phyloP scores from a whole-genome alignment of 495 filamentous ascomycete species.

The Neurospora sp. region DNA sequence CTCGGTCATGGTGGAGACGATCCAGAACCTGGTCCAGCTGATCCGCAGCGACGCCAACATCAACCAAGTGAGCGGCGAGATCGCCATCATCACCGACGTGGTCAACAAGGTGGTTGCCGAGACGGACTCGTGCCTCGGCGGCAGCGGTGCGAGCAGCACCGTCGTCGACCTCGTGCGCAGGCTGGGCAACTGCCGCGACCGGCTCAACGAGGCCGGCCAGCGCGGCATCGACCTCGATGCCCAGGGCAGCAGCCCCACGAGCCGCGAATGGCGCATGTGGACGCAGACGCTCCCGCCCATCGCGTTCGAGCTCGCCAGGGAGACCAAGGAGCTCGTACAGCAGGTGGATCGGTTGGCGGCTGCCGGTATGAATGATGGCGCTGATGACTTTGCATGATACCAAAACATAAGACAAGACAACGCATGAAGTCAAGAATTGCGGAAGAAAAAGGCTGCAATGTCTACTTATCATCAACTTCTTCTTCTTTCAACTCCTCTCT shows the following conservation, averaged over 20 bases:
- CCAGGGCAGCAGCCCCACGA: slow-evolving; percentile 32
- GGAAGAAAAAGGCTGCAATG: background rate
- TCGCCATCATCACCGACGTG: slow-evolving; percentile 58
- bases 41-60: slow-evolving; percentile 64
- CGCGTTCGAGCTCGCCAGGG: slow-evolving; percentile 76
- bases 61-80: slow-evolving; percentile 55
- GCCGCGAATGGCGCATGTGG: slow-evolving; percentile 49
- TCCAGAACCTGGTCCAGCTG: slow-evolving; percentile 68
- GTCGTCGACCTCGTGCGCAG: slow-evolving; percentile 46
- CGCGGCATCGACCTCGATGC: slow-evolving; percentile 21
- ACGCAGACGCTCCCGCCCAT: slow-evolving; percentile 67
- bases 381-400: slow-evolving; percentile 33
- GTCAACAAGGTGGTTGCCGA: slow-evolving; percentile 58
- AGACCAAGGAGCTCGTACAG: slow-evolving; percentile 64
- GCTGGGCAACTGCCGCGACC: slow-evolving; percentile 52
- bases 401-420: background rate
- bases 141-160: slow-evolving; percentile 24
- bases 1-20: slow-evolving; percentile 65
- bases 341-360: slow-evolving; percentile 28
- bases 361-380: slow-evolving; percentile 19
- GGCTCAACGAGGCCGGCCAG: slow-evolving; percentile 33
- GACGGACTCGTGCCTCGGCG: slow-evolving; percentile 43
- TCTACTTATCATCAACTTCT: background rate
- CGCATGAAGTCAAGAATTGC: background rate
- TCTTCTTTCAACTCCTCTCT: background rate